Percentiles rank a stretch among this genome's conserved stretches.
These are phyloP conservation scores for Catharanthus roseus DNA, from an alignment of 257 asterid genomes.

Conservation along the genomic window DNA sequence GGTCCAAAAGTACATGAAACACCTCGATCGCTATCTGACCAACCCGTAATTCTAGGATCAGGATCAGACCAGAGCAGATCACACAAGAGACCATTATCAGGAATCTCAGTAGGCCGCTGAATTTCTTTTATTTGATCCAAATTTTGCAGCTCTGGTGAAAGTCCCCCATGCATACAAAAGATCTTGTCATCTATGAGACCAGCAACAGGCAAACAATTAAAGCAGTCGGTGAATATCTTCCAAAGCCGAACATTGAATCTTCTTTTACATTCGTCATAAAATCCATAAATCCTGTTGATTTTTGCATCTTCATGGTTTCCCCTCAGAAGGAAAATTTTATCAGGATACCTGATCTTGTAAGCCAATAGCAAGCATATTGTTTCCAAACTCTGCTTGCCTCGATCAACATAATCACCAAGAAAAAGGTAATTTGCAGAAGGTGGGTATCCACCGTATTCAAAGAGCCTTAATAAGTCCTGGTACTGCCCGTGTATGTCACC, in stretches of 20 bases:
- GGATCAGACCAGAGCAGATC: slow-evolving; percentile 90
- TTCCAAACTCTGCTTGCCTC: slow-evolving; percentile 84
- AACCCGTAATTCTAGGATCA: slow-evolving; percentile 48
- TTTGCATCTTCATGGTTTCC: slow-evolving; percentile 87
- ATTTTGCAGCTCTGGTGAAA: slow-evolving; percentile 54
- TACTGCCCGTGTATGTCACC: slow-evolving; percentile 89
- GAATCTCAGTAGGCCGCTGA: slow-evolving; percentile 63
- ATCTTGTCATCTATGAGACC: slow-evolving; percentile 76
- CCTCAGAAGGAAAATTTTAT: slow-evolving; percentile 56
- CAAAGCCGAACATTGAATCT: slow-evolving; percentile 76
- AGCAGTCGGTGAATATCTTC: slow-evolving; percentile 82
- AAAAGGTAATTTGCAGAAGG: slow-evolving; percentile 69
- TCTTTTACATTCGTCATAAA: slow-evolving; percentile 78
- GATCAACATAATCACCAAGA: slow-evolving; percentile 73
- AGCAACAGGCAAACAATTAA: slow-evolving; percentile 70
- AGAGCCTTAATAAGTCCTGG: slow-evolving; percentile 62
- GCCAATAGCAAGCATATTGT: slow-evolving; percentile 76
- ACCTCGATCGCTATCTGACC: slow-evolving; percentile 80
- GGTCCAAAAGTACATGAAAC: slow-evolving; percentile 79
- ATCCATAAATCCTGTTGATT: slow-evolving; percentile 75
- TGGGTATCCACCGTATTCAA: slow-evolving; percentile 72
- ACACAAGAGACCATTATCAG: slow-evolving; percentile 68
- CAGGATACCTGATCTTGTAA: slow-evolving; percentile 64
- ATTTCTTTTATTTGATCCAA: slow-evolving; percentile 57
- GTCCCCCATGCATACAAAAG: slow-evolving; percentile 84